These are phyloP conservation scores for Pestalotiopsis fici DNA, from an alignment of 2,329 filamentous ascomycete genomes.

Conservation along the genomic window DNA sequence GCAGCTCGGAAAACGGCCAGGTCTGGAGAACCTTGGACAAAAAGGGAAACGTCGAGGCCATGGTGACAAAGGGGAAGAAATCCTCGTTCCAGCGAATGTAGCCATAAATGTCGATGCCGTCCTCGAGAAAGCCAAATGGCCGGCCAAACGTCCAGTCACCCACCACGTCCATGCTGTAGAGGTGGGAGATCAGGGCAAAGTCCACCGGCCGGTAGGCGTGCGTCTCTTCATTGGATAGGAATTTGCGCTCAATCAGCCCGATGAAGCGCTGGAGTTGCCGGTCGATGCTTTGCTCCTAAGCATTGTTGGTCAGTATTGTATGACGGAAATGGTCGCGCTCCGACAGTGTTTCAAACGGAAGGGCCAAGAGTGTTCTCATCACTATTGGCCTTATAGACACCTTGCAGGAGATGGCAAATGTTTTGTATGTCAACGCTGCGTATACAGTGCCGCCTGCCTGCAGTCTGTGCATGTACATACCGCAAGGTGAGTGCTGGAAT, in stretches of 20 bases:
- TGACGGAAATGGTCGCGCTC: too few species aligned
- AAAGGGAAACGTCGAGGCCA: conserved; percentile 14
- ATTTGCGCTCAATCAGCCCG: conserved; percentile 18
- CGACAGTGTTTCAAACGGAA: too few species aligned
- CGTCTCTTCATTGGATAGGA: background rate
- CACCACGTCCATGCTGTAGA: conserved; percentile 34
- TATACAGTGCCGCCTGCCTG: conserved; percentile 25
- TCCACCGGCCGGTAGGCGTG: conserved; percentile 24
- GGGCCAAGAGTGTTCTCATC: too few species aligned
- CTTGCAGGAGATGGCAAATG: too few species aligned
- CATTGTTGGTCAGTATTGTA: background rate
- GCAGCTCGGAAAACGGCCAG: conserved; percentile 16
- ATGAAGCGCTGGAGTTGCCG: conserved; percentile 27
- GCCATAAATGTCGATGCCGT: conserved; percentile 29
- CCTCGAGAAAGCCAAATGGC: conserved; percentile 33
- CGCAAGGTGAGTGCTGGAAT: conserved; percentile 11
- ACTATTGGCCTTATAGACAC: too few species aligned
- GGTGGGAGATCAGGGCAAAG: conserved; percentile 41
- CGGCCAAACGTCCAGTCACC: conserved; percentile 34
- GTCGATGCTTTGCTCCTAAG: conserved; percentile 24
- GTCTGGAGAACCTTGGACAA: conserved; percentile 13
- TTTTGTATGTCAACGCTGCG: conserved; percentile 10
- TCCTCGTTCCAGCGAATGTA: conserved; percentile 18
- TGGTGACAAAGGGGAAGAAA: conserved; percentile 16
- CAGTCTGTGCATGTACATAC: conserved; percentile 15